Conservation (phyloP, 192 early-diverging fungal genomes). For the Coemansia sp. region DNA sequence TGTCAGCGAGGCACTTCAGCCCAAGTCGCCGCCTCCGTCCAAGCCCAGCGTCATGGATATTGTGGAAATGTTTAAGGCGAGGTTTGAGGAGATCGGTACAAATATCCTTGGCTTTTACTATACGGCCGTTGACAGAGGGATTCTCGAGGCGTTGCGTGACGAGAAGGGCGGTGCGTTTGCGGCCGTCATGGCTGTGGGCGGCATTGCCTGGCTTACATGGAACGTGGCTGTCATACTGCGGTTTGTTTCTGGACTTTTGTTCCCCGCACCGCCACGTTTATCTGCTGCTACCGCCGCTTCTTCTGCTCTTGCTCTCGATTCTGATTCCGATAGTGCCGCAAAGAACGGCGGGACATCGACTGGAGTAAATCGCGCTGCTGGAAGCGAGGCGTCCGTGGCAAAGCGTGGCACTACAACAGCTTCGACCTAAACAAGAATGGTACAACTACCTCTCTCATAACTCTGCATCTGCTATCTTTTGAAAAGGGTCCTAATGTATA, state of each 20-base stretch:
- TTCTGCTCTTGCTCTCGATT: background rate
- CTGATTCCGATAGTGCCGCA: background rate
- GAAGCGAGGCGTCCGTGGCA: slow-evolving; percentile 2
- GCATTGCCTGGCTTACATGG: slow-evolving; percentile 44
- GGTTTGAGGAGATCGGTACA: slow-evolving; percentile 29
- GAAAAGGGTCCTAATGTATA: no score
- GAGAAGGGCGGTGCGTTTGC: slow-evolving; percentile 39
- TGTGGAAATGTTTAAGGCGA: slow-evolving; percentile 19
- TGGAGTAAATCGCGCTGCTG: background rate
- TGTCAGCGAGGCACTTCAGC: slow-evolving; percentile 29
- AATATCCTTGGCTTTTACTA: slow-evolving; percentile 32
- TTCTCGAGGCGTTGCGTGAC: slow-evolving; percentile 27
- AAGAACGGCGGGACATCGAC: slow-evolving; percentile 8
- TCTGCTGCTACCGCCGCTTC: slow-evolving; percentile 3
- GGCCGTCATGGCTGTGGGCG: slow-evolving; percentile 24
- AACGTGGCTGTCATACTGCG: slow-evolving; percentile 24
- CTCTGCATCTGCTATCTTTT: no score
- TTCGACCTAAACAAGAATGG: no score
- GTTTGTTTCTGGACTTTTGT: slow-evolving; percentile 9
- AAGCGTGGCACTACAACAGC: slow-evolving; percentile 25
- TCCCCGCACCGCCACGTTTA: slow-evolving; percentile 5
- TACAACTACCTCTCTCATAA: no score
- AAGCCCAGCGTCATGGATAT: slow-evolving; percentile 18
- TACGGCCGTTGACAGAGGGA: slow-evolving; percentile 11
- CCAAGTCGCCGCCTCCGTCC: slow-evolving; percentile 25